A percentile compares a stretch with the other conserved stretches of the same genome.
phyloP scores from a whole-genome alignment of 2,329 filamentous ascomycete genomes.

The Trichoderma sp. region DNA sequence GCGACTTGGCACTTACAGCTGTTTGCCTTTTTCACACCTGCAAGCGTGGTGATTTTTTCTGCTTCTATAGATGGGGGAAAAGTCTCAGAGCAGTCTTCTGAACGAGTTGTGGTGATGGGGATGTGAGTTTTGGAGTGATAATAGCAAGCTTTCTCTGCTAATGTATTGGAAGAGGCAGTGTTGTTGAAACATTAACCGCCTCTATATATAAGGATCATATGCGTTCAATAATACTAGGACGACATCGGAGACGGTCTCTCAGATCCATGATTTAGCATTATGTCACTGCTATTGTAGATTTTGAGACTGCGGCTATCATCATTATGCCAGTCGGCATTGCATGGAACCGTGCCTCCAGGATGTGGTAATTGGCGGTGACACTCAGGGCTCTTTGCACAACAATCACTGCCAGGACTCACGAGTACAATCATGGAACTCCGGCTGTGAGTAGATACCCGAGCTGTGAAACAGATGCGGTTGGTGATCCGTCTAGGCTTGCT shows the following conservation, averaged over 20 bases:
- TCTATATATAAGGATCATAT: not conserved
- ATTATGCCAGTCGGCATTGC: not conserved
- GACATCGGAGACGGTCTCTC: not conserved
- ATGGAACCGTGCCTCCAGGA: not conserved
- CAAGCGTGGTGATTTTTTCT: not conserved
- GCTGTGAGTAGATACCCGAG: not conserved
- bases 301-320: not conserved
- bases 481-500: not conserved
- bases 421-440: not conserved
- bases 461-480: conserved; percentile 1
- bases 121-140: not conserved
- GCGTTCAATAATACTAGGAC: not conserved
- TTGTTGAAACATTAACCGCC: not conserved
- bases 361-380: not conserved
- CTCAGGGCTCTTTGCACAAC: not conserved
- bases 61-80: too few relatives aligned
- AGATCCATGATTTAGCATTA: not conserved
- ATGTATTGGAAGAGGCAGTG: not conserved
- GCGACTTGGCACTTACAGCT: not conserved
- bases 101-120: not conserved
- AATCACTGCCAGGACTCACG: not conserved
- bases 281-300: not conserved
- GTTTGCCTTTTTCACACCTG: not conserved
- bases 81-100: not conserved
- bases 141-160: not conserved